Base-by-base conservation (phyloP, 2,329 filamentous ascomycete species). In the Remersonia thermophila region DNA sequence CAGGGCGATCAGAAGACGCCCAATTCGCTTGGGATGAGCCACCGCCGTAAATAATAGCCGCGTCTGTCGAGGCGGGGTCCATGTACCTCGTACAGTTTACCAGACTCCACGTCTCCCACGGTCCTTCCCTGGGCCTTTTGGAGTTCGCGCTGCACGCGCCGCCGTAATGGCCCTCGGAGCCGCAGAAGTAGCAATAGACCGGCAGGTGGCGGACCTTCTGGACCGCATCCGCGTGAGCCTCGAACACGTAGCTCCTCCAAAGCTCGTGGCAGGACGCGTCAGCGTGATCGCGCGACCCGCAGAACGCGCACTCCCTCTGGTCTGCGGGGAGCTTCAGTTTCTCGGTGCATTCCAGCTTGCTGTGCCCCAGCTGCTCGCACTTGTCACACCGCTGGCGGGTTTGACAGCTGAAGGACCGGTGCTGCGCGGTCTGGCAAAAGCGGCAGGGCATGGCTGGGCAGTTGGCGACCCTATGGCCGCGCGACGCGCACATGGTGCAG, bases 361-460 rank as follows among this genome's bases (percentile, higher is more conserved):
- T 47, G 48, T 85, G 80, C 8, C 79, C 80, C 30, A 69, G 60
- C 53, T 78, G 71, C 32, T 63, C 67, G 54, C 80, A 84, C 50
- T 73, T 75, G 33, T 47, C 51, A 51, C 74, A 79, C 41, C 71
- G 63, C 25, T 55, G 53, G 25, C 60, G 62, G 4, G 55, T 58
- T 9, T 71, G 68, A 44, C 75, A 80, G 36, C 55, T 58, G 44
- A 63, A 63, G 4, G 61, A 56, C 36, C 61, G 61, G 51, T 80
- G 73, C 2, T 55, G 55, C 10, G 46, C 40, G 35, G 55, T 57
- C 16, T 55, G 52, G 49, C 69, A 78, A 37, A 65, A 65, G 6
- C 54, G 59, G 50, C 74, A 78, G 3, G 42, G 51, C 15, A 59
- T 49, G 10, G 59, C 52, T 10, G 66, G 62, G 47, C 73, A 78